phyloP scores from a whole-genome alignment of 352 stramenopile species.

The Globisporangium irregulare region DNA sequence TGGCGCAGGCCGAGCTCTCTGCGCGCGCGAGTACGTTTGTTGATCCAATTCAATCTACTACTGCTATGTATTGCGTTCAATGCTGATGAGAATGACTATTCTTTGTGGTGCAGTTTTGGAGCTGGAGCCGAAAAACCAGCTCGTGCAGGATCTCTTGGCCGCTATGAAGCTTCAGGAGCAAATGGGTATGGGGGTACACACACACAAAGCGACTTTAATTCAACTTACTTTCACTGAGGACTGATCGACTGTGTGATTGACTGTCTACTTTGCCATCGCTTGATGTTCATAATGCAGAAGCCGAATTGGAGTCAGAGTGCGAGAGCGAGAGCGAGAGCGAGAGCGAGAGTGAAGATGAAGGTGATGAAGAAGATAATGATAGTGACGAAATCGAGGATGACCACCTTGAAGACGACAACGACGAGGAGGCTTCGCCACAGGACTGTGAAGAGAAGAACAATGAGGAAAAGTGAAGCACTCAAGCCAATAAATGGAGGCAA shows the following conservation, averaged over 20 bases:
- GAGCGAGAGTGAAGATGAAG: constrained; percentile 50
- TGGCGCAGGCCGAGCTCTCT: constrained; percentile 43
- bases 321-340: constrained; percentile 48
- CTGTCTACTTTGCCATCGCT: neutral
- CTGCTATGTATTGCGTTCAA: neutral
- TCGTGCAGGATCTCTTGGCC: constrained; percentile 60
- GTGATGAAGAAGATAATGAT: constrained; percentile 31
- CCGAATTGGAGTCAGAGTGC: constrained; percentile 34
- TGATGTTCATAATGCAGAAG: constrained; percentile 16
- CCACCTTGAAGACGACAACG: constrained; percentile 10
- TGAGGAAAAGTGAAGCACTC: constrained; percentile 10
- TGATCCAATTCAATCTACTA: neutral
- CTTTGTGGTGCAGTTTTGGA: constrained; percentile 38
- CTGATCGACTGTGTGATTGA: neutral
- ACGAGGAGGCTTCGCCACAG: constrained; percentile 26
- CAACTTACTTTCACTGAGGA: neutral
- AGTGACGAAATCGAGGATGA: constrained; percentile 21
- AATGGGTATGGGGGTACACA: constrained; percentile 28
- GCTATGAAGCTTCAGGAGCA: constrained; percentile 58
- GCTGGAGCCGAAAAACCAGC: constrained; percentile 52
- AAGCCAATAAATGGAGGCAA: neutral
- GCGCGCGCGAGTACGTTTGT: constrained; percentile 41
- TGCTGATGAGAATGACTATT: neutral
- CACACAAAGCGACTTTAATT: neutral
- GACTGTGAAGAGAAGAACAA: constrained; percentile 18